Percentiles rank a stretch among this genome's conserved stretches.
Evolutionary conservation across 1,284 basidiomycete species (phyloP).

Genomic region (Pseudozyma flocculosa): DNA sequence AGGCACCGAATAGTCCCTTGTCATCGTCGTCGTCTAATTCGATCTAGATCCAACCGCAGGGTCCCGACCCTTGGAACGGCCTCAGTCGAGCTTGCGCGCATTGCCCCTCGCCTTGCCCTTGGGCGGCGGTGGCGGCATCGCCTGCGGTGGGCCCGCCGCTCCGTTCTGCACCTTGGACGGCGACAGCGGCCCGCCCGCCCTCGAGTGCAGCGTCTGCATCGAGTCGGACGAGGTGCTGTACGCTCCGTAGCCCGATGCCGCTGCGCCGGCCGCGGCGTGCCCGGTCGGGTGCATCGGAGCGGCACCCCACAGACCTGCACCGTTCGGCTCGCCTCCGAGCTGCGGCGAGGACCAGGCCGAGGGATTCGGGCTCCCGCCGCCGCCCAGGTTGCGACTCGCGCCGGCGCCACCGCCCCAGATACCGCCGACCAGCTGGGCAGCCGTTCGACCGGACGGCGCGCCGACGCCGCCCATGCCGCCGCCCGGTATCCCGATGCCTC

Average conservation of each 20-base stretch:
- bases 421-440: conserved; percentile 38
- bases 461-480: too few species aligned
- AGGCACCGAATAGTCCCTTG: too few species aligned
- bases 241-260: too few species aligned
- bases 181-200: neutral
- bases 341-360: neutral
- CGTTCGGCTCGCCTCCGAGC: too few species aligned
- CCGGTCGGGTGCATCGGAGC: too few species aligned
- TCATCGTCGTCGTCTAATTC: too few species aligned
- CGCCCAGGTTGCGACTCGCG: neutral
- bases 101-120: neutral
- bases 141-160: too few species aligned
- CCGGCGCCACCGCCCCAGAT: conserved; percentile 5
- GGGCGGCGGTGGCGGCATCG: too few species aligned
- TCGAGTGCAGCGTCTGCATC: neutral
- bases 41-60: too few species aligned
- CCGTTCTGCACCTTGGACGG: neutral
- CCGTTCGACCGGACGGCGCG: conserved; percentile 24
- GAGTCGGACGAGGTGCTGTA: neutral
- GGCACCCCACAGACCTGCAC: too few species aligned
- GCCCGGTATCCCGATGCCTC: conserved; percentile 21
- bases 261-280: too few species aligned
- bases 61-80: too few species aligned
- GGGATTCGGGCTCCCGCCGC: neutral
- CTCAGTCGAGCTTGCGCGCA: neutral